phyloP scores from a whole-genome alignment of 345 rosid species.

The Sonneratia caseolaris region DNA sequence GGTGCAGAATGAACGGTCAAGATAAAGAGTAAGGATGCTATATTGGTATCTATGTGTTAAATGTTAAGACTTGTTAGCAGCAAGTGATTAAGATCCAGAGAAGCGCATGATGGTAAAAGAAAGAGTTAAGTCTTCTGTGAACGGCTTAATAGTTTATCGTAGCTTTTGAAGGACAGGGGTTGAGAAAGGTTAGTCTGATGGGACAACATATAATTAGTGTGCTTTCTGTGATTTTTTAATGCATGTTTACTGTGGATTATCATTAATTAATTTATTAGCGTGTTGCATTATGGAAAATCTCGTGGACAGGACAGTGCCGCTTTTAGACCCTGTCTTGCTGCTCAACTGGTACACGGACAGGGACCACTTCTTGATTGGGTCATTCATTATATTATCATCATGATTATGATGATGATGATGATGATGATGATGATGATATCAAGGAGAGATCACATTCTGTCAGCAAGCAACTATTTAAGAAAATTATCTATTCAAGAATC shows the following conservation, averaged over 20 bases:
- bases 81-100: background rate
- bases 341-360: background rate
- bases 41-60: conserved; percentile 35
- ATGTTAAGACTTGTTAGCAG: conserved; percentile 37
- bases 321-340: background rate
- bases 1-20: background rate
- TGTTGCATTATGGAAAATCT: background rate
- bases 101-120: background rate
- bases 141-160: background rate
- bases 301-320: background rate
- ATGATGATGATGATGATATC: conserved; percentile 1
- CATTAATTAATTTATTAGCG: background rate
- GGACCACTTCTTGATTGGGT: background rate
- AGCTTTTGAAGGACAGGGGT: background rate
- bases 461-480: background rate
- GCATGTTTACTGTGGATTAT: background rate
- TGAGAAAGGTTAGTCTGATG: background rate
- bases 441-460: conserved; percentile 2
- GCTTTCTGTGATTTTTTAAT: background rate
- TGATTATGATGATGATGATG: background rate
- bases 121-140: background rate
- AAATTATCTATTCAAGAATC: too few species aligned
- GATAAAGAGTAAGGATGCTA: too few species aligned
- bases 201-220: background rate
- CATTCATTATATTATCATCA: background rate